phyloP scores from a whole-genome alignment of 1,284 basidiomycete species.

The Schizophyllum amplum region DNA sequence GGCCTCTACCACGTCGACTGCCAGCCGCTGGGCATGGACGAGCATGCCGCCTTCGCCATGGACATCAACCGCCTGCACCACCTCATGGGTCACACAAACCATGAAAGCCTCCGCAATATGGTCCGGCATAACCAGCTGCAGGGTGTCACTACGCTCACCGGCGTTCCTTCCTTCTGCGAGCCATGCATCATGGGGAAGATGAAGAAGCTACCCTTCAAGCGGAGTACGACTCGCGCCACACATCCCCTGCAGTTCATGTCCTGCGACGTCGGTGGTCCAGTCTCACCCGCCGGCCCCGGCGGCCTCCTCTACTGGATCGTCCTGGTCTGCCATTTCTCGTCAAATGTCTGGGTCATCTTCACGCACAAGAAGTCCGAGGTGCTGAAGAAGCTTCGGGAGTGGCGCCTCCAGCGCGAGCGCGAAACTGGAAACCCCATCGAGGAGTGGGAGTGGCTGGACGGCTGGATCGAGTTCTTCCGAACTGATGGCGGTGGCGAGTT shows the following conservation, averaged over 20 bases:
- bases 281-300: constrained; percentile 12
- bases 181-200: constrained; percentile 19
- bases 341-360: constrained; percentile 19
- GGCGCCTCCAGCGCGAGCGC: too few relatives aligned
- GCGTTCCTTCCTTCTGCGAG: constrained; percentile 14
- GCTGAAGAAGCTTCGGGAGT: too few relatives aligned
- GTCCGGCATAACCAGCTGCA: not conserved
- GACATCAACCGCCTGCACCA: not conserved
- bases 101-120: not conserved
- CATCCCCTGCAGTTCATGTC: constrained; percentile 21
- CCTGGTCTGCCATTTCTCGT: too few relatives aligned
- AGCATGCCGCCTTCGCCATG: not conserved
- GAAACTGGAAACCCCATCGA: not conserved
- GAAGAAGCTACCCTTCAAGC: constrained; percentile 18
- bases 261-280: constrained; percentile 23
- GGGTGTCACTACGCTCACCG: not conserved
- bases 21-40: too few relatives aligned
- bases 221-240: constrained; percentile 9
- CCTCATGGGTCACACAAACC: not conserved
- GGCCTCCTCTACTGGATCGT: constrained; percentile 16
- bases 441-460: constrained; percentile 13
- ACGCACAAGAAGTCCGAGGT: constrained; percentile 16
- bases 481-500: constrained; percentile 26
- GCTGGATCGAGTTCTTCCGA: constrained; percentile 17
- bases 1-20: too few relatives aligned